phyloP scores from a whole-genome alignment of 2,329 filamentous ascomycete species.

The Remersonia thermophila region DNA sequence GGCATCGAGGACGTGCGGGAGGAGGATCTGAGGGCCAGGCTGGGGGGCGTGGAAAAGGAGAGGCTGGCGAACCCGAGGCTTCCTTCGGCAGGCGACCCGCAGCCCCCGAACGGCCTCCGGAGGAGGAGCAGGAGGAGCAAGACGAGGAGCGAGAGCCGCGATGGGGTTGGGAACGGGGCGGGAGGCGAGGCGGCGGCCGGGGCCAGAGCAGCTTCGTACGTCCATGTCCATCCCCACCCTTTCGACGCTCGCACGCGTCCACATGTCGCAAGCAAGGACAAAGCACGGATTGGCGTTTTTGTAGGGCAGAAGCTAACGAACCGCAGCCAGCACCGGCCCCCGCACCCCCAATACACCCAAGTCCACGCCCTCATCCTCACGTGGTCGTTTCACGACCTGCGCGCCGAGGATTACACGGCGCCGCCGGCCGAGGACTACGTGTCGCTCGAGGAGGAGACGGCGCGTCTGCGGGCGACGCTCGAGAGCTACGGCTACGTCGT shows the following conservation, averaged over 20 bases:
- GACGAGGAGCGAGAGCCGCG: conserved; percentile 8
- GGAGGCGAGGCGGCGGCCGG: neutral
- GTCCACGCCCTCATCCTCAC: conserved; percentile 18
- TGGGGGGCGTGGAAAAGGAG: neutral
- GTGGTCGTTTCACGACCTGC: conserved; percentile 17
- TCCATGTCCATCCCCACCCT: no score
- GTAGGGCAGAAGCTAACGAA: no score
- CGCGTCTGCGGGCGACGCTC: conserved; percentile 13
- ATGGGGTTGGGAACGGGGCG: neutral
- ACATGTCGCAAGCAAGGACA: no score
- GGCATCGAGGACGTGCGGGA: neutral
- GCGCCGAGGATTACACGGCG: conserved; percentile 15
- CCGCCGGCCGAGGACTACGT: conserved; percentile 15
- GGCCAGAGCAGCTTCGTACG: conserved; percentile 9
- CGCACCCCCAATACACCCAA: conserved; percentile 11
- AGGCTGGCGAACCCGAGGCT: conserved; percentile 3
- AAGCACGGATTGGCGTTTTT: no score
- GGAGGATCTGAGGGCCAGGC: conserved; percentile 8
- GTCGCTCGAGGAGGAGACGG: conserved; percentile 18
- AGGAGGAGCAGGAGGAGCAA: conserved; percentile 1
- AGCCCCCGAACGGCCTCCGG: no score
- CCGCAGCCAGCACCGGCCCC: neutral
- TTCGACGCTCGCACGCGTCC: no score
- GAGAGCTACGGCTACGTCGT: conserved; percentile 15
- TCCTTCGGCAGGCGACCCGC: neutral